Conservation (phyloP, 768 basidiomycete genomes). For the Lactifluus subvellereus region DNA sequence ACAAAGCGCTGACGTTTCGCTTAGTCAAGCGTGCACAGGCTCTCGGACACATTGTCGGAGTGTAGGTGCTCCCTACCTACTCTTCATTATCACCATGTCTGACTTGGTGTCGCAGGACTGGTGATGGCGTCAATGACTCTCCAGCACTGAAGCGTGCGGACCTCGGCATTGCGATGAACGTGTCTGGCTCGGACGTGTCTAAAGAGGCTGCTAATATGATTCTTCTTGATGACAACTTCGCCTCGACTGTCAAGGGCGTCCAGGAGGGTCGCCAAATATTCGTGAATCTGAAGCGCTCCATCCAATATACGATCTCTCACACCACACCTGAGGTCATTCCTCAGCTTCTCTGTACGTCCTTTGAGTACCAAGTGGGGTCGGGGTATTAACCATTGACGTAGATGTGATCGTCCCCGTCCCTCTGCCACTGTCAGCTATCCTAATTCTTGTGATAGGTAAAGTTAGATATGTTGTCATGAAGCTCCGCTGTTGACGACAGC, state of each 20-base stretch:
- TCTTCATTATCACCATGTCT: not conserved
- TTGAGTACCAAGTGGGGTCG: not conserved
- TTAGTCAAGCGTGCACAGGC: slow-evolving; percentile 69
- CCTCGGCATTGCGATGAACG: slow-evolving; percentile 70
- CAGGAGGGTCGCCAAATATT: slow-evolving; percentile 66
- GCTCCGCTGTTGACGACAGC: not conserved
- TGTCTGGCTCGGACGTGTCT: slow-evolving; percentile 67
- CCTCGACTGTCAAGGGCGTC: slow-evolving; percentile 66
- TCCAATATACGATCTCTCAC: slow-evolving; percentile 63
- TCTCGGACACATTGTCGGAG: slow-evolving; percentile 65
- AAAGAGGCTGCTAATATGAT: slow-evolving; percentile 77
- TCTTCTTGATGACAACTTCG: slow-evolving; percentile 65
- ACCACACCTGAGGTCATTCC: slow-evolving; percentile 67
- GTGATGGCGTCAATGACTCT: slow-evolving; percentile 69
- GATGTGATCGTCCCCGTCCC: slow-evolving; percentile 66
- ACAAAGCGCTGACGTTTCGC: not conserved
- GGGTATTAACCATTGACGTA: slow-evolving; percentile 25
- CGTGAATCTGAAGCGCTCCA: slow-evolving; percentile 64
- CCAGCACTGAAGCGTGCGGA: slow-evolving; percentile 69
- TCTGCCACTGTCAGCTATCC: slow-evolving; percentile 58
- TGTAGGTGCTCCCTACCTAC: slow-evolving; percentile 39
- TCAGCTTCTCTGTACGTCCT: slow-evolving; percentile 51
- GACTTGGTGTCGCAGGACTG: slow-evolving; percentile 40
- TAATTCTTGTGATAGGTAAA: slow-evolving; percentile 63
- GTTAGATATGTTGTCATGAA: slow-evolving; percentile 14